These are phyloP conservation scores for Histomonas meleagridis DNA, from an alignment of 208 protist species.

Conservation along the genomic window DNA sequence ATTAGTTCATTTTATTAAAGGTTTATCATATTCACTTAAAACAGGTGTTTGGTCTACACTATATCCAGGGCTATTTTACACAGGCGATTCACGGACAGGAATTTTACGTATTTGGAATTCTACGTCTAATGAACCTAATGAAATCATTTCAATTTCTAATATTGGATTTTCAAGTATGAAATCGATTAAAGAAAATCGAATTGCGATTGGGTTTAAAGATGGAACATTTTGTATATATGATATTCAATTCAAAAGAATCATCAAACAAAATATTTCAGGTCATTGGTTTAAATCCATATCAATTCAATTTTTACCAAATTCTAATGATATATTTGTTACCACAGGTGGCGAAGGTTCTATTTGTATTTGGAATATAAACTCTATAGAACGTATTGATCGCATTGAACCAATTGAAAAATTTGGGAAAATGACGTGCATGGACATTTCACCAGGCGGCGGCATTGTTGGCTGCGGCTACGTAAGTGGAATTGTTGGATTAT, in stretches of 20 bases:
- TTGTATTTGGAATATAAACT: not conserved
- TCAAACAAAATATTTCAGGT: not conserved
- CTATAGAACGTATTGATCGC: not conserved
- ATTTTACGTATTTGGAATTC: not conserved
- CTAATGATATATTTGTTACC: not conserved
- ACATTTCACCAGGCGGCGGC: not conserved
- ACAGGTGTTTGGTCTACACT: not conserved
- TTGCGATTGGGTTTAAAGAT: not conserved
- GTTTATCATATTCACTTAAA: not conserved
- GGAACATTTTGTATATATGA: not conserved
- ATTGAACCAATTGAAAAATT: not conserved
- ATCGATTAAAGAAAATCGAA: not conserved
- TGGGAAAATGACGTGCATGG: not conserved
- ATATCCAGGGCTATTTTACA: not conserved
- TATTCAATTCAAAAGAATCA: not conserved
- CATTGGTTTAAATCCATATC: not conserved
- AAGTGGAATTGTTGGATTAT: not conserved
- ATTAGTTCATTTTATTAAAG: not conserved
- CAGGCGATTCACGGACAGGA: not conserved
- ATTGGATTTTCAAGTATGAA: not conserved
- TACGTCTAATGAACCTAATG: not conserved
- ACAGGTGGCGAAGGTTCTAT: not conserved
- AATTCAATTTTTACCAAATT: not conserved
- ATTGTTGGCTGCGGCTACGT: not conserved
- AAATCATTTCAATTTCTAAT: not conserved